Percentiles rank a stretch among this genome's conserved stretches.
Conservation (phyloP, 495 filamentous ascomycete genomes). For the Trichoderma parareesei region DNA sequence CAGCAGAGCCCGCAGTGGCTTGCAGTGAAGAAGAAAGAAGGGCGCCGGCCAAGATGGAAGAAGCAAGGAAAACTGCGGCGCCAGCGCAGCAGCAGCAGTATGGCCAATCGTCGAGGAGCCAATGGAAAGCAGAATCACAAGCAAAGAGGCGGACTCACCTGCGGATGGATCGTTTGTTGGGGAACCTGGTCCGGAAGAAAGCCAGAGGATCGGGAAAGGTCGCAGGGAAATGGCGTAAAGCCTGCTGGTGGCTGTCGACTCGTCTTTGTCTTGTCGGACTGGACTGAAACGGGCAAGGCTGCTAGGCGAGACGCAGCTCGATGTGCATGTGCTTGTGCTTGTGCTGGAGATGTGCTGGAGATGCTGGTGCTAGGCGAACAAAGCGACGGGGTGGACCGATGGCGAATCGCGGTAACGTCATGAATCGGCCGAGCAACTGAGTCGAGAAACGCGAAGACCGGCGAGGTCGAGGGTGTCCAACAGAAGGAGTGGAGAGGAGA, state of each 20-base stretch:
- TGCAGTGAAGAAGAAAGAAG: not conserved
- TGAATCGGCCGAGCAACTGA: not conserved
- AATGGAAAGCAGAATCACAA: not conserved
- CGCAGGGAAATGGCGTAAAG: not conserved
- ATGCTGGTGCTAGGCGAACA: not conserved
- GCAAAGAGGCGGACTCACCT: not conserved
- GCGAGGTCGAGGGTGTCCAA: not conserved
- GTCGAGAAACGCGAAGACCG: not conserved
- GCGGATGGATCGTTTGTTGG: not conserved
- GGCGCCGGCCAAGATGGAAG: not conserved
- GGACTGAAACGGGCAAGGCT: not conserved
- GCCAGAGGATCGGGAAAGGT: not conserved
- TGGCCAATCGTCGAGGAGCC: not conserved
- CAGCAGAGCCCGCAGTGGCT: not conserved
- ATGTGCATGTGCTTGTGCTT: not conserved
- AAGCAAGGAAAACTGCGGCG: not conserved
- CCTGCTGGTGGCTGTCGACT: not conserved
- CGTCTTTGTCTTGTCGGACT: not conserved
- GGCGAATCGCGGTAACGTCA: no score
- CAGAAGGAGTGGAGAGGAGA: not conserved
- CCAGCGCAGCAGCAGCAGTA: not conserved
- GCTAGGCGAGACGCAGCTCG: not conserved
- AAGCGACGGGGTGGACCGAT: no score
- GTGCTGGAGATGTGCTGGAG: not conserved
- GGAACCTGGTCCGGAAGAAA: not conserved